Evolutionary conservation across 2,329 filamentous ascomycete species (phyloP).

Genomic region (Tolypocladium guangdongense): DNA sequence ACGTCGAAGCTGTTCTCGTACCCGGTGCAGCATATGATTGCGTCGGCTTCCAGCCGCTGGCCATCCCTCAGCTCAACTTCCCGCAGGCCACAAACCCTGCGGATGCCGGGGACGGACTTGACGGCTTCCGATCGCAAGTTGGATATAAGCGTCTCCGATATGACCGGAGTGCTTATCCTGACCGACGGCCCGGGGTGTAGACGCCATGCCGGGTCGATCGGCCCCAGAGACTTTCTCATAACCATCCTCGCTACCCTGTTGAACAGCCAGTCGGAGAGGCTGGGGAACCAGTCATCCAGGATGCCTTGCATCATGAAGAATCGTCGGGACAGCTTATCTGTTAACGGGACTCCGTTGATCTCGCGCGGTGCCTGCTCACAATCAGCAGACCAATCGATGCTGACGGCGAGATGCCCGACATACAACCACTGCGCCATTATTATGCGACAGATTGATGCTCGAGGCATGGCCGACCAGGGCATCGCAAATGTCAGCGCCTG

Average conservation of each 20-base stretch:
- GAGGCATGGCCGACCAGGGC: not conserved
- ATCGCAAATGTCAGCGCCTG: not conserved
- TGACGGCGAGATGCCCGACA: not conserved
- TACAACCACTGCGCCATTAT: not conserved
- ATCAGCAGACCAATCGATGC: not conserved
- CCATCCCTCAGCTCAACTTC: not conserved
- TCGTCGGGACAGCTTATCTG: not conserved
- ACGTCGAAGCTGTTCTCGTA: not conserved
- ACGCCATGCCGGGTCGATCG: not conserved
- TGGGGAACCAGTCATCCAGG: not conserved
- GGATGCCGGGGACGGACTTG: not conserved
- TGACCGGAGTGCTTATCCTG: not conserved
- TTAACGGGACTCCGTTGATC: not conserved
- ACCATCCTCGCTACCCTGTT: not conserved
- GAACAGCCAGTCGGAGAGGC: not conserved
- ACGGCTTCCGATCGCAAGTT: not conserved
- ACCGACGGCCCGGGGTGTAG: not conserved
- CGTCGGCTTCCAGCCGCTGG: not conserved
- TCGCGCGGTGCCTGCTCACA: not conserved
- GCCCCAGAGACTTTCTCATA: not conserved
- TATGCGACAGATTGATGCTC: not conserved
- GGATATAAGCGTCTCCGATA: not conserved
- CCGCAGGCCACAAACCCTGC: not conserved
- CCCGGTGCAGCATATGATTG: not conserved
- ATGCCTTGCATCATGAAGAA: not conserved